phyloP scores from a whole-genome alignment of 2,329 filamentous ascomycete species.

The Tetracladium maxilliforme region DNA sequence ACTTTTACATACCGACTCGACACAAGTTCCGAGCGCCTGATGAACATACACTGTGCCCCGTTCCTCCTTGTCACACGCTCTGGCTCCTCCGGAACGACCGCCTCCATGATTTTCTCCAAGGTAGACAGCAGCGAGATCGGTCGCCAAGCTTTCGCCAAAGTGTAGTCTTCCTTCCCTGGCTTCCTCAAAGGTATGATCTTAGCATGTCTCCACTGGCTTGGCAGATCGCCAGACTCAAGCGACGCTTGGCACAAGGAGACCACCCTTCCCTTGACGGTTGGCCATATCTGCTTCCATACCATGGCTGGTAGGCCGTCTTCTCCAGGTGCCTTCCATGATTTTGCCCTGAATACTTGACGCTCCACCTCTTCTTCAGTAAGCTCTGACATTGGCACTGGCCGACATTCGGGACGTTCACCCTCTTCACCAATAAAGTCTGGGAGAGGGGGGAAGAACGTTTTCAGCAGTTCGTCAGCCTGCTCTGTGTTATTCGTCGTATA shows the following conservation, averaged over 20 bases:
- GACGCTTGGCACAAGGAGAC: no score
- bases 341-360: slow-evolving; percentile 1
- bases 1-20: no score
- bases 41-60: no score
- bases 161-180: slow-evolving; percentile 11
- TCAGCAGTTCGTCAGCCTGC: slow-evolving; percentile 4
- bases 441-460: slow-evolving; percentile 5
- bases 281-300: slow-evolving; percentile 11
- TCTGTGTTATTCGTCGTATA: slow-evolving; percentile 4
- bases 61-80: no score
- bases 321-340: slow-evolving; percentile 2
- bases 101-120: slow-evolving; percentile 11
- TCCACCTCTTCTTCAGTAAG: slow-evolving; percentile 3
- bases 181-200: slow-evolving; percentile 16
- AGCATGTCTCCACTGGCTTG: slow-evolving; percentile 9
- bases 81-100: no score
- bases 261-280: slow-evolving; percentile 10
- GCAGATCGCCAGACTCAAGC: slow-evolving; percentile 6
- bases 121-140: slow-evolving; percentile 13
- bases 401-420: slow-evolving; percentile 2
- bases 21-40: no score
- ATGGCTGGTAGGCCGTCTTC: slow-evolving; percentile 8
- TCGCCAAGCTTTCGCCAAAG: slow-evolving; percentile 10
- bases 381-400: slow-evolving; percentile 1
- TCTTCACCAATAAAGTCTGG: slow-evolving; percentile 3